These are phyloP conservation scores for Ophiostoma perfectum DNA, from an alignment of 2,329 filamentous ascomycete species.

Conservation along the genomic window DNA sequence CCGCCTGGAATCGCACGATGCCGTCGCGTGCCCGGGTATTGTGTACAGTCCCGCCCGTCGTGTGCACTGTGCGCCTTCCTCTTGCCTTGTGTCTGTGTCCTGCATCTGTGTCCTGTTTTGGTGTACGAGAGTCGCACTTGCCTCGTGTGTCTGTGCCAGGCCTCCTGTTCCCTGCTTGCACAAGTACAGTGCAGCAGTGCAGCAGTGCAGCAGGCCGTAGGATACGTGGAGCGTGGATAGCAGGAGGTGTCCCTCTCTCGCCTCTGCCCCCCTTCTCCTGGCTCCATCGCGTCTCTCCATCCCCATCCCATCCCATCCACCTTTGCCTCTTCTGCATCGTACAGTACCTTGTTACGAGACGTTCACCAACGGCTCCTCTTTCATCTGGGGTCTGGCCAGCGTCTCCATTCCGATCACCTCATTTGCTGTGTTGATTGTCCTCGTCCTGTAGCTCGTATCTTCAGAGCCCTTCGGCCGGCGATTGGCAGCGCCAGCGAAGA, in stretches of 20 bases:
- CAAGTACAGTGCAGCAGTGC: not conserved
- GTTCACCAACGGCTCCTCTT: slow-evolving; percentile 8
- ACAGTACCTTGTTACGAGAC: slow-evolving; percentile 10
- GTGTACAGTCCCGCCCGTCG: not conserved
- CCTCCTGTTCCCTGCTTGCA: not conserved
- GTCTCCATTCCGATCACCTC: not conserved
- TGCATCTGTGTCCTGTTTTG: no score
- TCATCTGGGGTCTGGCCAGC: not conserved
- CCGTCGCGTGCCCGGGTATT: not conserved
- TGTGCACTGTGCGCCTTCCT: slow-evolving; percentile 3
- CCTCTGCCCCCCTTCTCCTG: not conserved
- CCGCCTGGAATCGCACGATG: not conserved
- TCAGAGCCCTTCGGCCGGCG: not conserved
- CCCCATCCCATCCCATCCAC: slow-evolving; percentile 1
- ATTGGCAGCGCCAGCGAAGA: not conserved
- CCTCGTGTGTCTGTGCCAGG: not conserved
- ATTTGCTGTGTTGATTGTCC: not conserved
- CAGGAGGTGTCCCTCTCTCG: no score
- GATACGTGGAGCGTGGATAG: no score
- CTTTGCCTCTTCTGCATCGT: slow-evolving; percentile 17
- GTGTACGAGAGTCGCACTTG: no score
- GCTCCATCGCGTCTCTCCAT: not conserved
- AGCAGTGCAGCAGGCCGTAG: not conserved
- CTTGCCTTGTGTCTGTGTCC: not conserved
- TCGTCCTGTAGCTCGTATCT: not conserved